phyloP scores from a whole-genome alignment of 257 asterid species.

The Nicotiana undulata region DNA sequence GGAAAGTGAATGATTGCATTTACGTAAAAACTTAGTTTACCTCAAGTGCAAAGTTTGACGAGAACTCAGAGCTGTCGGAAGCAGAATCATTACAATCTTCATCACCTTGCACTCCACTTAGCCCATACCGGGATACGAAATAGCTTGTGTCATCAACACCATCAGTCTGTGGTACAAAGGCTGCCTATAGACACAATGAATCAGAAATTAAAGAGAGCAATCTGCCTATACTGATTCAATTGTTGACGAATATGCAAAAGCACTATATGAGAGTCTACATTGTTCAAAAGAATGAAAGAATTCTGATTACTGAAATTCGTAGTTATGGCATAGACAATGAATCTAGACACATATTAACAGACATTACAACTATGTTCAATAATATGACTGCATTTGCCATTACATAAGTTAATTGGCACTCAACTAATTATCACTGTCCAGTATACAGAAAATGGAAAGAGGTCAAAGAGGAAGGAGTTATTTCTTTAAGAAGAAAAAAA shows the following conservation, averaged over 20 bases:
- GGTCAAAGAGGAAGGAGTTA: neutral
- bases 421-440: neutral
- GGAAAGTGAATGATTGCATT: neutral
- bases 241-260: no score
- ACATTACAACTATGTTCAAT: neutral
- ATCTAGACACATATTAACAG: neutral
- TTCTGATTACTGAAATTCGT: neutral
- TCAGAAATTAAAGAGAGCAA: constrained; percentile 10
- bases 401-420: neutral
- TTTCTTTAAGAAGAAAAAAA: neutral
- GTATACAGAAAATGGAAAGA: neutral
- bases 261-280: no score
- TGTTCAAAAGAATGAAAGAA: neutral
- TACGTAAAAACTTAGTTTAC: constrained; percentile 14
- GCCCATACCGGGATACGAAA: constrained; percentile 67
- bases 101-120: constrained; percentile 44
- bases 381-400: neutral
- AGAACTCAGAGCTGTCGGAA: constrained; percentile 53
- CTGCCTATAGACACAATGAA: constrained; percentile 54
- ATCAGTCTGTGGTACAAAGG: constrained; percentile 88
- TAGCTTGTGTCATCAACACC: constrained; percentile 83
- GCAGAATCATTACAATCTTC: constrained; percentile 44
- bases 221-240: neutral
- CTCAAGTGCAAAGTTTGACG: constrained; percentile 49
- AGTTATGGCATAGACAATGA: neutral